These are phyloP conservation scores for Ananas comosus DNA, from an alignment of 176 grass and related monocot genomes.

Conservation along the genomic window DNA sequence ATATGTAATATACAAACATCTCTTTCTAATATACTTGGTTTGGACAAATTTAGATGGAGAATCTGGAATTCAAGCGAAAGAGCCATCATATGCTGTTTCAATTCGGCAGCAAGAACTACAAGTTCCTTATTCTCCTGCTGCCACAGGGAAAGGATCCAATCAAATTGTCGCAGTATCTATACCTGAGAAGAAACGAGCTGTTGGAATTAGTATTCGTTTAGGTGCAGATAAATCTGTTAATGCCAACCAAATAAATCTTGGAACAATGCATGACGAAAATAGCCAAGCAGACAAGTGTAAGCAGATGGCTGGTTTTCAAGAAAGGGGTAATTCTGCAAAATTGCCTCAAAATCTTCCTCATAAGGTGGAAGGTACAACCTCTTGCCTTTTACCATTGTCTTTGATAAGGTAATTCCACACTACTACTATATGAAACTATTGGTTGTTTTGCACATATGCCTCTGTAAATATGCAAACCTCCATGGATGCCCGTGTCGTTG, in stretches of 20 bases:
- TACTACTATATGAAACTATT: not conserved
- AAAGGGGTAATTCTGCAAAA: slow-evolving; percentile 7
- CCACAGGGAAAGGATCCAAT: slow-evolving; percentile 17
- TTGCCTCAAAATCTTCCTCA: slow-evolving; percentile 9
- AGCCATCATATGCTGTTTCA: slow-evolving; percentile 10
- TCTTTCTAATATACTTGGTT: slow-evolving; percentile 2
- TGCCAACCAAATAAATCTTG: not conserved
- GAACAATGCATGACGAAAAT: not conserved
- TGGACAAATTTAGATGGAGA: slow-evolving; percentile 17
- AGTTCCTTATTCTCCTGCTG: slow-evolving; percentile 18
- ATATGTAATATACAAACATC: no score
- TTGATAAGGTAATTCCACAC: not conserved
- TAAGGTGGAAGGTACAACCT: slow-evolving; percentile 10
- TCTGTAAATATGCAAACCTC: no score
- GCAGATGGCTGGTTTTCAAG: slow-evolving; percentile 16
- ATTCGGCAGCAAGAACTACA: slow-evolving; percentile 20
- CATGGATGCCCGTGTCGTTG: no score
- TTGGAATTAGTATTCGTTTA: slow-evolving; percentile 9
- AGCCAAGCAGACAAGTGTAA: not conserved
- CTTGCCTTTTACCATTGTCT: not conserved
- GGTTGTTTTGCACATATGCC: no score
- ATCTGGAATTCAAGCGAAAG: slow-evolving; percentile 24
- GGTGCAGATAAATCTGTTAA: slow-evolving; percentile 15
- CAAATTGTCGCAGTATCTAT: slow-evolving; percentile 5
- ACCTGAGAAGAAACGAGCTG: slow-evolving; percentile 11